Conservation (phyloP, 2,329 filamentous ascomycete species). For the Colletotrichum sp. region DNA sequence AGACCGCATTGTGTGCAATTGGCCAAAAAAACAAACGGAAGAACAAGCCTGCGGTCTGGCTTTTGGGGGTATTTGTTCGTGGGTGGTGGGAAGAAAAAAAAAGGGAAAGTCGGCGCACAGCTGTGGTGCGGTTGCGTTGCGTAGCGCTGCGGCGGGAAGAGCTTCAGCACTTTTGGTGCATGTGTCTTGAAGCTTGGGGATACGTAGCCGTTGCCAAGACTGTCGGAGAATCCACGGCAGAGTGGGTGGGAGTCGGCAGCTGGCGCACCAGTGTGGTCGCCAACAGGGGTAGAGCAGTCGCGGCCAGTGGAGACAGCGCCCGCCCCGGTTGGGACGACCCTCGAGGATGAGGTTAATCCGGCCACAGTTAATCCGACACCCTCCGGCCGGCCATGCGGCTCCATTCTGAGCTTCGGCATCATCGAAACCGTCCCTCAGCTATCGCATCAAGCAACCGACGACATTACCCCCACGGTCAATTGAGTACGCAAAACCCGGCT, state of each 20-base stretch:
- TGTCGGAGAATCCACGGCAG: slow-evolving; percentile 14
- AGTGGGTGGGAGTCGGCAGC: neutral
- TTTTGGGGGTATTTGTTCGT: slow-evolving; percentile 9
- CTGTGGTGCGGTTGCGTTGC: slow-evolving; percentile 18
- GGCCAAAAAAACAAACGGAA: slow-evolving; percentile 1
- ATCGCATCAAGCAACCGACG: slow-evolving; percentile 18
- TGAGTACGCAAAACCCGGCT: slow-evolving; percentile 29
- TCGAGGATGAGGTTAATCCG: neutral
- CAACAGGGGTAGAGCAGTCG: neutral
- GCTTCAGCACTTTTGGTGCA: slow-evolving; percentile 21
- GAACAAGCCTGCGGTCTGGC: neutral
- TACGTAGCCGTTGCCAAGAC: slow-evolving; percentile 26
- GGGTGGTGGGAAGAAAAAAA: neutral
- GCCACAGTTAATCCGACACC: neutral
- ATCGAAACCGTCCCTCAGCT: neutral
- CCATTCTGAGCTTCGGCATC: slow-evolving; percentile 14
- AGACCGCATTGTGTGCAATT: slow-evolving; percentile 73
- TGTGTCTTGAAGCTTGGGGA: slow-evolving; percentile 27
- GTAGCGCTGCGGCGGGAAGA: slow-evolving; percentile 18
- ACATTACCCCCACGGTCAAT: slow-evolving; percentile 33
- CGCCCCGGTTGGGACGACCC: neutral
- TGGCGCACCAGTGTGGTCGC: neutral
- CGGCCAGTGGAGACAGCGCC: neutral
- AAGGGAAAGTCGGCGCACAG: slow-evolving; percentile 23
- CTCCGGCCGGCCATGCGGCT: neutral